These are phyloP conservation scores for Blastosporella zonata DNA, from an alignment of 1,284 basidiomycete genomes.

Conservation along the genomic window DNA sequence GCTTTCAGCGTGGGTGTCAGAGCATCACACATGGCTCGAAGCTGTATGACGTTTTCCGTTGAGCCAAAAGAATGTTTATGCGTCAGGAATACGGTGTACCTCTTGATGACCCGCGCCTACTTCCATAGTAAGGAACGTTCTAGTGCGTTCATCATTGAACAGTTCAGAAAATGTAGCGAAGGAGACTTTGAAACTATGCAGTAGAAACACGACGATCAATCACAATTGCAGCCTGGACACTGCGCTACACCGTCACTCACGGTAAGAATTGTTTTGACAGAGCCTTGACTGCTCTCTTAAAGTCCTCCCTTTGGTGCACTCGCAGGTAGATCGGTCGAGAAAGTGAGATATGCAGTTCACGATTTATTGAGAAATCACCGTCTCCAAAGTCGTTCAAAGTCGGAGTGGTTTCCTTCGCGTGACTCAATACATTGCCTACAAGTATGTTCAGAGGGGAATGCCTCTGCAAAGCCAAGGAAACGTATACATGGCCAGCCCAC, in stretches of 20 bases:
- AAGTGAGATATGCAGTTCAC: conserved; percentile 69
- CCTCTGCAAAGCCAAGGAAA: conserved; percentile 49
- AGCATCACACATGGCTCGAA: conserved; percentile 47
- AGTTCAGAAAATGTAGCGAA: conserved; percentile 69
- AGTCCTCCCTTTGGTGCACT: conserved; percentile 69
- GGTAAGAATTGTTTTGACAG: conserved; percentile 42
- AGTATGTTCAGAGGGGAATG: conserved; percentile 42
- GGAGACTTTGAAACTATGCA: conserved; percentile 65
- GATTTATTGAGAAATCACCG: conserved; percentile 18
- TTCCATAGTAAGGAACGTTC: conserved; percentile 72
- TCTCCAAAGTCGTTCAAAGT: conserved; percentile 45
- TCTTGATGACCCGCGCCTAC: conserved; percentile 74
- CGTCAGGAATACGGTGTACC: conserved; percentile 36
- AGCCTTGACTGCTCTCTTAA: conserved; percentile 55
- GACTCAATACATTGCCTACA: conserved; percentile 44
- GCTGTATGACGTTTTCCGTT: conserved; percentile 35
- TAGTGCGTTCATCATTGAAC: conserved; percentile 74
- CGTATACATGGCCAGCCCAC: conserved; percentile 73
- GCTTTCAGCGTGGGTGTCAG: conserved; percentile 51
- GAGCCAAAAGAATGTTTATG: conserved; percentile 4
- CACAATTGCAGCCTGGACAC: neutral
- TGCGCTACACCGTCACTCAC: conserved; percentile 39
- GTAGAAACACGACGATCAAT: neutral
- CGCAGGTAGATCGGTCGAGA: conserved; percentile 74
- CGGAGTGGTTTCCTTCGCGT: conserved; percentile 43